phyloP scores from a whole-genome alignment of 2,329 filamentous ascomycete species.

The Neobulgaria alba region DNA sequence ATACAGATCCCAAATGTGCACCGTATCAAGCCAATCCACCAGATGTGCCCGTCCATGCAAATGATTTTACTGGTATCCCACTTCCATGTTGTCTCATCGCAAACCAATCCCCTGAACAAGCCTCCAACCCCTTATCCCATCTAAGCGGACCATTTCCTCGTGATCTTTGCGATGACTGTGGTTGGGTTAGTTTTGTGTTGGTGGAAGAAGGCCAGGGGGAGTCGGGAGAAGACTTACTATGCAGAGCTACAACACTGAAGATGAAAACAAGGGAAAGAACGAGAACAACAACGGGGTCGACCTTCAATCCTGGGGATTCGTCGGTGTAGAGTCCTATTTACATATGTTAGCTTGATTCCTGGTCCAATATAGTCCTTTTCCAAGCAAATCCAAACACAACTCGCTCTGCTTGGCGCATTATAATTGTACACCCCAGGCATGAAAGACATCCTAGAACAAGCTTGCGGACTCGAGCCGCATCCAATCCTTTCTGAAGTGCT shows the following conservation, averaged over 20 bases:
- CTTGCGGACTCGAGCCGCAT: too few species aligned
- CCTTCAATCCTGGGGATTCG: conserved; percentile 93
- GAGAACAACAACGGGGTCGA: conserved; percentile 94
- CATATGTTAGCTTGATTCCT: conserved; percentile 7
- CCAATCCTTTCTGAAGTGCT: too few species aligned
- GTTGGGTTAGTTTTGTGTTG: conserved; percentile 3
- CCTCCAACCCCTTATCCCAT: neutral
- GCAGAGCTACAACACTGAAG: conserved; percentile 93
- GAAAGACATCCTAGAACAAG: too few species aligned
- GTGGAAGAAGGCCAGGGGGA: too few species aligned
- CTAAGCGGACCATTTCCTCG: neutral
- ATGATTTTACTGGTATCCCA: neutral
- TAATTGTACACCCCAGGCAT: too few species aligned
- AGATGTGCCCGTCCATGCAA: neutral
- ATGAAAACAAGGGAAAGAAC: conserved; percentile 97
- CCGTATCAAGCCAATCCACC: neutral
- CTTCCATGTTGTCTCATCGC: neutral
- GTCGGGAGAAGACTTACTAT: conserved; percentile 59
- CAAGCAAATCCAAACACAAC: too few species aligned
- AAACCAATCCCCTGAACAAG: neutral
- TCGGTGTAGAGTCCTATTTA: conserved; percentile 83
- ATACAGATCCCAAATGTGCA: neutral
- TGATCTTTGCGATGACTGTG: conserved; percentile 1
- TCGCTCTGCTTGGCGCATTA: too few species aligned
- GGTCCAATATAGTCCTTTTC: too few species aligned